Percentiles rank a stretch among this genome's conserved stretches.
Evolutionary conservation across 2,329 filamentous ascomycete genomes (phyloP).

Genomic region (Pseudogymnoascus sp.): DNA sequence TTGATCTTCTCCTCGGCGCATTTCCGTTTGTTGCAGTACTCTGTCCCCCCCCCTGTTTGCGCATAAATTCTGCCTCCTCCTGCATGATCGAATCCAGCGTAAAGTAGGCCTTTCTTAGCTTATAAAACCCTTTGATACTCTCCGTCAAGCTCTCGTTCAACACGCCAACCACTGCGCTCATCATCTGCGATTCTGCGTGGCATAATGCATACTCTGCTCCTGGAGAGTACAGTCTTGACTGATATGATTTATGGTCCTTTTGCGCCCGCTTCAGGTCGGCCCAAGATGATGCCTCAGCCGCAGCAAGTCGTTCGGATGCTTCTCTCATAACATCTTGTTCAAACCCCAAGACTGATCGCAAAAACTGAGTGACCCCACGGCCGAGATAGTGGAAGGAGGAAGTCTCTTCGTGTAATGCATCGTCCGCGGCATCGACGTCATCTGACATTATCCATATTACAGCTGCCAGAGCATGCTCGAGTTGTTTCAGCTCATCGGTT

Average conservation of each 20-base stretch:
- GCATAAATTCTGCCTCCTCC: conserved; percentile 56
- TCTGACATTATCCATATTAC: conserved; percentile 76
- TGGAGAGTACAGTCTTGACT: conserved; percentile 60
- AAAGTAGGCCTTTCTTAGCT: conserved; percentile 79
- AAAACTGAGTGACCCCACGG: conserved; percentile 72
- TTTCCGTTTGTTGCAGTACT: neutral
- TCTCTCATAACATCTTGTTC: conserved; percentile 88
- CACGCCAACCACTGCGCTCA: conserved; percentile 81
- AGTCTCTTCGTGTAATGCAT: conserved; percentile 59
- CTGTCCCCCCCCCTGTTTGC: conserved; percentile 20
- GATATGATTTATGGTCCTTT: conserved; percentile 51
- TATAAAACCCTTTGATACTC: conserved; percentile 85
- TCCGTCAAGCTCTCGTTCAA: conserved; percentile 91
- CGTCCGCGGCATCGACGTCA: conserved; percentile 78
- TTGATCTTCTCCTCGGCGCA: conserved; percentile 15
- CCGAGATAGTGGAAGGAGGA: conserved; percentile 89
- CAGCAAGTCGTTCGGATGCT: conserved; percentile 63
- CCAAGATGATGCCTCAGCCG: conserved; percentile 70
- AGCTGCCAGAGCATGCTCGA: conserved; percentile 56
- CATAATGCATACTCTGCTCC: conserved; percentile 84
- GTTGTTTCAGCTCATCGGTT: conserved; percentile 44
- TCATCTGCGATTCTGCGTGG: conserved; percentile 77
- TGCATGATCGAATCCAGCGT: conserved; percentile 73
- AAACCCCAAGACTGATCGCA: conserved; percentile 79
- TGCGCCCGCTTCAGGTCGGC: conserved; percentile 70